Base-by-base conservation (phyloP, 1,284 basidiomycete genomes). In the Ceratobasidium sp. region DNA sequence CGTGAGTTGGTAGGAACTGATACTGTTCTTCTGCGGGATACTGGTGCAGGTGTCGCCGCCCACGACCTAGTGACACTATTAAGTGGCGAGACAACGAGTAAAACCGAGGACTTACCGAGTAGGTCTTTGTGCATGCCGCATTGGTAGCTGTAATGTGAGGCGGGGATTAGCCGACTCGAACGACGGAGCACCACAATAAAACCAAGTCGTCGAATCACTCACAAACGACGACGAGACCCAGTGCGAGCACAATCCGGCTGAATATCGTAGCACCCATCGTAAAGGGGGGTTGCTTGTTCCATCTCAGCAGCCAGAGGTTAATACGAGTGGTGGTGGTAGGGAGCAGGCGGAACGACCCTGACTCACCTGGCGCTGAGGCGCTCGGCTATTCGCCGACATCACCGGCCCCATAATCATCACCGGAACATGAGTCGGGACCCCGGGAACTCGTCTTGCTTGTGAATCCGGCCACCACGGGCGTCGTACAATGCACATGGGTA, bases 321-420 rank as follows among this genome's bases (percentile, higher is more conserved):
- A 60, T 60, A 33, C 23, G 57, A 14, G 7, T 30, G 23, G 57
- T 60, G 30, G 16, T 18, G 23, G 16, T 12, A 5, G 14, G 7
- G 27, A 60, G 57, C 27, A 33, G 30, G 30, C 23, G 3, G 33
- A 5, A 27, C 14, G 57, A 18, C 30, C 27, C 33, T 35, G 33
- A 35, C 33, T 50, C 3, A 16, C 8, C 3, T 46, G 8, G 46
- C 27, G n/a, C 27, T 2, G 27, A 33, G 55, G 55, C 55, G 55
- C 55, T 59, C 55, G 55, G 55, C 55, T 59, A 59, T 59, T 33
- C n/a, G 27, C 55, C 55, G 55, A 59, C 55, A 59, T 59, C 55
- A 59, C 55, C 55, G 55, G 55, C 0, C 27, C 27, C 27, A 30
- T 30, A 30, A 10, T 3, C 4, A 55, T 55, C 38, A 41, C 38